Conservation (phyloP, 257 asterid species). For the Ilex asprella region DNA sequence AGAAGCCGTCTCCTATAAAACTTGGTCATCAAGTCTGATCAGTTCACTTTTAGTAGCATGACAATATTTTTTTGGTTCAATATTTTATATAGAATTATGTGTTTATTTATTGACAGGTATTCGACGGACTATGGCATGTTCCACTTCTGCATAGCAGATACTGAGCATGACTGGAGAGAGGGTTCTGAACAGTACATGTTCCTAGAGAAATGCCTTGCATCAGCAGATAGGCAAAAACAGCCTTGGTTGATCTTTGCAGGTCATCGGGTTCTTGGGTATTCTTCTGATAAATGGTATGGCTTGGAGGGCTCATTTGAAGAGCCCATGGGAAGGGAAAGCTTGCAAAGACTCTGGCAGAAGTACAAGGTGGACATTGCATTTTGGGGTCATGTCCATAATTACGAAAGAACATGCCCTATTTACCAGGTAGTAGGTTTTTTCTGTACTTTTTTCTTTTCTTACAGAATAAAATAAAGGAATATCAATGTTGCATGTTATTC, state of each 20-base stretch:
- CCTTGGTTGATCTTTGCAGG: background rate
- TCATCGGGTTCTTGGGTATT: background rate
- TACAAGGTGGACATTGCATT: background rate
- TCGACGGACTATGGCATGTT: background rate
- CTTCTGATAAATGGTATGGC: background rate
- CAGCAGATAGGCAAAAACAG: background rate
- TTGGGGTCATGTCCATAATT: background rate
- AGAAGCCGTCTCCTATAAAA: too few relatives aligned
- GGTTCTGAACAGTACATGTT: background rate
- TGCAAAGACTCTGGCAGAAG: slow-evolving; percentile 1
- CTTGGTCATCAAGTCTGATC: too few relatives aligned
- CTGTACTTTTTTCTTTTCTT: too few relatives aligned
- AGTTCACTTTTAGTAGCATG: too few relatives aligned
- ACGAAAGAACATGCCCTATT: background rate
- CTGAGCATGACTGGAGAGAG: background rate
- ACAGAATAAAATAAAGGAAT: too few relatives aligned
- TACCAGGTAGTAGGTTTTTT: background rate
- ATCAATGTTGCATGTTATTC: too few relatives aligned
- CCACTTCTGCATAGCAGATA: background rate
- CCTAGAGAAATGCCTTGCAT: background rate
- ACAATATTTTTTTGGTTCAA: background rate
- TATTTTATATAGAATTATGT: too few relatives aligned
- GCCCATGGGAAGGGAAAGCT: slow-evolving; percentile 1
- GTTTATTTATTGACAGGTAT: background rate
- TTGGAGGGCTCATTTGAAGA: background rate